Base-by-base conservation (phyloP, 257 asterid species). In the Leonotis leonurus region DNA sequence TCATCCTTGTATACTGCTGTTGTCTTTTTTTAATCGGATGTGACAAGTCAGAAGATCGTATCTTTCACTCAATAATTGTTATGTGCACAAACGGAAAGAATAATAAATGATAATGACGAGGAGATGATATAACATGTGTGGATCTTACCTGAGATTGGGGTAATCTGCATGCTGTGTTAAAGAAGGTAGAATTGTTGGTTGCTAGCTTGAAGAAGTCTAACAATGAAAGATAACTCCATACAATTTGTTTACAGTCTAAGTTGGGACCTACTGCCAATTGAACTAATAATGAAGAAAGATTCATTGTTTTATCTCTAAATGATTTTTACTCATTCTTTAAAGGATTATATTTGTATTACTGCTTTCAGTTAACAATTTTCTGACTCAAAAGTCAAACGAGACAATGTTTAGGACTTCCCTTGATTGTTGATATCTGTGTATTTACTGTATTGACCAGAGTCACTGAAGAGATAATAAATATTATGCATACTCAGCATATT, bases 81-180 rank as follows among this genome's bases (percentile, higher is more conserved):
- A 59, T 35, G 55, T 43, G 73, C 73, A 63, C 52, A 60, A 46
- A 60, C 50, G 85, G 74, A 72, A 65, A 60, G 61, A 41, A 63
- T 63, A 66, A 60, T 62, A 62, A 69, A 70, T 54, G 72, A 62
- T 73, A 68, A 71, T 63, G 72, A 64, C 71, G 72, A 64, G 67
- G 56, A 53, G 75, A 48, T 83, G 85, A 78, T 77, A 81, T 81
- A 73, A 75, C 78, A n/a, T n/a, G 67, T 79, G 76, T 72, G 85
- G 73, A 57, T 86, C 79, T 75, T 58, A 60, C 37, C 56, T 69
- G 66, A 65, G 68, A 65, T 60, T 52, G 39, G 40, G 54, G 63
- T 72, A 13, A 57, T 36, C 63, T 27, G 1, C 14, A n/a, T 78
- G 68, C 65, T 58, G 53, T 44, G 32, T 53, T 22, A n/a, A 5